These are phyloP conservation scores for Kazachstania africana DNA, from an alignment of 805 yeast genomes.

Conservation along the genomic window DNA sequence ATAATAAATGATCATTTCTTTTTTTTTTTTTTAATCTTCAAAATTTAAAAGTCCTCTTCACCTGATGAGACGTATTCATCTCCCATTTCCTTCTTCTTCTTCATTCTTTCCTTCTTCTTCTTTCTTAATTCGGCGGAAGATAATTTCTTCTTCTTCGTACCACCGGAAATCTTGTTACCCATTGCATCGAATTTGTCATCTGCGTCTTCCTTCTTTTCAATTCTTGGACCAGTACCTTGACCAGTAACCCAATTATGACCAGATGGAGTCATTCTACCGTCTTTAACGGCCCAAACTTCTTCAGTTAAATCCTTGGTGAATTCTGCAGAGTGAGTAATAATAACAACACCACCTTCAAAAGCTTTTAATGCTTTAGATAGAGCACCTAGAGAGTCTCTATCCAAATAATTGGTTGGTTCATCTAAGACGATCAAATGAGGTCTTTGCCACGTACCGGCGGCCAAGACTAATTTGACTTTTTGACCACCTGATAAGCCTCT, in stretches of 20 bases:
- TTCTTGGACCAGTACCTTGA: slow-evolving; percentile 98
- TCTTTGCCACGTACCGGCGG: slow-evolving; percentile 99
- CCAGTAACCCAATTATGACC: slow-evolving; percentile 99
- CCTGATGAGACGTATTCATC: slow-evolving; percentile 96
- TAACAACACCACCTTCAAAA: slow-evolving; percentile 96
- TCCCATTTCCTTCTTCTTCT: slow-evolving; percentile 97
- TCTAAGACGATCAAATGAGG: slow-evolving; percentile 96
- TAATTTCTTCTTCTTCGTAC: slow-evolving; percentile 83
- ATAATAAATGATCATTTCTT: background rate
- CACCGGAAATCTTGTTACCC: slow-evolving; percentile 95
- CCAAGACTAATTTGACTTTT: slow-evolving; percentile 94
- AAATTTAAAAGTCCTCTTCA: too few species aligned
- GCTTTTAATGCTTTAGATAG: slow-evolving; percentile 92
- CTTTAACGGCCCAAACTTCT: slow-evolving; percentile 97
- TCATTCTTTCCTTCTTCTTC: slow-evolving; percentile 99
- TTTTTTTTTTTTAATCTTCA: background rate
- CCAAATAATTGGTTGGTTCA: slow-evolving; percentile 97
- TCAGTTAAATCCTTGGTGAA: slow-evolving; percentile 96
- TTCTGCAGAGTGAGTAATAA: slow-evolving; percentile 98
- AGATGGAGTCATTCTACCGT: slow-evolving; percentile 96
- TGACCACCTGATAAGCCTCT: slow-evolving; percentile 99
- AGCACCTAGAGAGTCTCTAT: slow-evolving; percentile 97
- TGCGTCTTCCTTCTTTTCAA: slow-evolving; percentile 83
- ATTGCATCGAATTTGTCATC: slow-evolving; percentile 97
- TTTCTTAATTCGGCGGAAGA: slow-evolving; percentile 96